These are phyloP conservation scores for Tephrocybe sp. DNA, from an alignment of 768 basidiomycete genomes.

Conservation along the genomic window DNA sequence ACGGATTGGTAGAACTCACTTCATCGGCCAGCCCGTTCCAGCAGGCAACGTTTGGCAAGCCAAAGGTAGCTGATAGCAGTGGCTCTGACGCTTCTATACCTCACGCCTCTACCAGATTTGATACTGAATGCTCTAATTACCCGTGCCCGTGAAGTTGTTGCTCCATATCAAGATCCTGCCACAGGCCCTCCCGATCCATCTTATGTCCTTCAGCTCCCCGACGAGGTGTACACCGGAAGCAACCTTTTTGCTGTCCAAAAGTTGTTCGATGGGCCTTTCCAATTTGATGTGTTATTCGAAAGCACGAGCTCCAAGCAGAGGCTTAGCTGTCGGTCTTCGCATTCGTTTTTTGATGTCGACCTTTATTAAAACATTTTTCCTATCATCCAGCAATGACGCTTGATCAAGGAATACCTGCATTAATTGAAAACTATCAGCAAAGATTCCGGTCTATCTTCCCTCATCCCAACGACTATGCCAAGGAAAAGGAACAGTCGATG, in stretches of 20 bases:
- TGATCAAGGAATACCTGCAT: conserved; percentile 66
- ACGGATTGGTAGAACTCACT: conserved; percentile 69
- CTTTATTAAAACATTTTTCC: conserved; percentile 1
- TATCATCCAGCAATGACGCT: conserved; percentile 61
- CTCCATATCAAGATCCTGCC: conserved; percentile 50
- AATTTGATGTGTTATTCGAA: conserved; percentile 89
- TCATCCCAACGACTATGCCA: conserved; percentile 51
- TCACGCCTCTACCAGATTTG: conserved; percentile 41
- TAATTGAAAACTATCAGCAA: conserved; percentile 55
- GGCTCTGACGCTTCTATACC: background rate
- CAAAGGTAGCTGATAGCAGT: conserved; percentile 49
- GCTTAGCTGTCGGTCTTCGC: conserved; percentile 53
- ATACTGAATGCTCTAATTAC: conserved; percentile 60
- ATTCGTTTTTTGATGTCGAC: background rate
- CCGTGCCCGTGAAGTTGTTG: conserved; percentile 51
- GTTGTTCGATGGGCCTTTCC: conserved; percentile 77
- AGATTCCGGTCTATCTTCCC: conserved; percentile 76
- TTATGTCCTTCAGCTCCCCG: conserved; percentile 70
- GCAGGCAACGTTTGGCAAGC: conserved; percentile 80
- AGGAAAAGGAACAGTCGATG: conserved; percentile 46
- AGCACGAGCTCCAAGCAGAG: conserved; percentile 64
- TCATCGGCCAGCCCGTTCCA: conserved; percentile 57
- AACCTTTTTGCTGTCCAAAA: conserved; percentile 90
- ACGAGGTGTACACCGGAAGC: conserved; percentile 67
- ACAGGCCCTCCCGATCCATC: conserved; percentile 72